Evolutionary conservation across 2,329 filamentous ascomycete genomes (phyloP).

Genomic region (Incumbomyces delicatus): DNA sequence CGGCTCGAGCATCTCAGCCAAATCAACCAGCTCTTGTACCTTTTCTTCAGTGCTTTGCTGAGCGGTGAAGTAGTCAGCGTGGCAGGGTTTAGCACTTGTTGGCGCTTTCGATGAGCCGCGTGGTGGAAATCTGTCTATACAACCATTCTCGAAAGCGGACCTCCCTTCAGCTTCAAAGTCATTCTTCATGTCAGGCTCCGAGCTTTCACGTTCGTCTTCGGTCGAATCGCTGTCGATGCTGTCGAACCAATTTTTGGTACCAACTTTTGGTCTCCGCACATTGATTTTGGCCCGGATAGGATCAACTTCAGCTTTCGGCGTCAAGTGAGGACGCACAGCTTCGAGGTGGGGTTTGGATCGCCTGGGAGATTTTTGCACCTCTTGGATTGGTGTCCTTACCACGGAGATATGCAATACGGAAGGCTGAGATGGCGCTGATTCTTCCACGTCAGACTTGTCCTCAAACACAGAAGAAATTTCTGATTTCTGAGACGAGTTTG

Average conservation of each 20-base stretch:
- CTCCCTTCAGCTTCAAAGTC: slow-evolving; percentile 18
- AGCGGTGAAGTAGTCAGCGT: background rate
- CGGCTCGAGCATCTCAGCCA: background rate
- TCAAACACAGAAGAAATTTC: background rate
- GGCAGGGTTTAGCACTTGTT: background rate
- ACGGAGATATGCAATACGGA: slow-evolving; percentile 21
- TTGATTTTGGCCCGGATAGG: slow-evolving; percentile 15
- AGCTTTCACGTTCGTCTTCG: slow-evolving; percentile 21
- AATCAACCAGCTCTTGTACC: background rate
- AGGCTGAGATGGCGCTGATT: slow-evolving; percentile 16
- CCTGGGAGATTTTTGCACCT: background rate
- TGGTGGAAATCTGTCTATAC: slow-evolving; percentile 9
- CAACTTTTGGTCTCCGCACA: slow-evolving; percentile 18
- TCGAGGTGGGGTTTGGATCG: background rate
- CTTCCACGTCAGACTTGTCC: slow-evolving; percentile 8
- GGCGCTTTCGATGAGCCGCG: background rate
- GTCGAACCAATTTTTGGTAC: slow-evolving; percentile 27
- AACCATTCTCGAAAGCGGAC: slow-evolving; percentile 15
- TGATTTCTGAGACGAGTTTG: background rate
- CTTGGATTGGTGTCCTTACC: slow-evolving; percentile 13
- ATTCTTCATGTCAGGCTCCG: slow-evolving; percentile 15
- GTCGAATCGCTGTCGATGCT: slow-evolving; percentile 25
- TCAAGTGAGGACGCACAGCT: background rate
- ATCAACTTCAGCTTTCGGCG: background rate
- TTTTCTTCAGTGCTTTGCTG: background rate